A percentile compares a stretch with the other conserved stretches of the same genome.
Conservation (phyloP, 768 basidiomycete species). For the Mycena kentingensis region DNA sequence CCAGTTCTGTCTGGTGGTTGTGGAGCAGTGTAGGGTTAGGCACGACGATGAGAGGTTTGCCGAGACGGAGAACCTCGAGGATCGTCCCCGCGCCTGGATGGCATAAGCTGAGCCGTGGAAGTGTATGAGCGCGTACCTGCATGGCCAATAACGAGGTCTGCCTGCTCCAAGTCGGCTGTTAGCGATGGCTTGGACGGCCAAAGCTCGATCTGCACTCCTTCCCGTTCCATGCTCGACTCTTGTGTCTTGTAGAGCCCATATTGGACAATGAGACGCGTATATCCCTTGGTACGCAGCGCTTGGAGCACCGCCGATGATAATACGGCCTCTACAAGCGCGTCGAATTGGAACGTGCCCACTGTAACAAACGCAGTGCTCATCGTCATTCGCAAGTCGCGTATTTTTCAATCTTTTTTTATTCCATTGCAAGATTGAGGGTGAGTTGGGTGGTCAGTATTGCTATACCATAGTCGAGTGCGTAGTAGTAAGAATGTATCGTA, state of each 20-base stretch:
- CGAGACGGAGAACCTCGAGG: slow-evolving; percentile 76
- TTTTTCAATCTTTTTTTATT: slow-evolving; percentile 10
- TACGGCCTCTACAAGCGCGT: slow-evolving; percentile 63
- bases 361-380: slow-evolving; percentile 63
- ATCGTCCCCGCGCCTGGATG: slow-evolving; percentile 89
- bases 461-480: slow-evolving; percentile 22
- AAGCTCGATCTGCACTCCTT: slow-evolving; percentile 58
- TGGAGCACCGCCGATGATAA: slow-evolving; percentile 60
- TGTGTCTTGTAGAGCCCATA: slow-evolving; percentile 61
- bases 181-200: slow-evolving; percentile 79
- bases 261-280: slow-evolving; percentile 68
- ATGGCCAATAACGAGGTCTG: slow-evolving; percentile 88
- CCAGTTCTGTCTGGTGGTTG: slow-evolving; percentile 92
- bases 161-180: slow-evolving; percentile 58
- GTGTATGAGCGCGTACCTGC: slow-evolving; percentile 63
- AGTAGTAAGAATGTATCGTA: slow-evolving; percentile 16
- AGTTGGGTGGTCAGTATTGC: slow-evolving; percentile 18
- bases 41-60: slow-evolving; percentile 80
- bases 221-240: slow-evolving; percentile 23
- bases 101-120: slow-evolving; percentile 5
- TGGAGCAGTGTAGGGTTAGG: slow-evolving; percentile 89
- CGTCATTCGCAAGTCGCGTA: neutral
- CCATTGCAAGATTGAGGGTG: slow-evolving; percentile 19
- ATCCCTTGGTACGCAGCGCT: slow-evolving; percentile 56
- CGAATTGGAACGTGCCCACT: slow-evolving; percentile 89